Evolutionary conservation across 345 rosid genomes (phyloP).

Genomic region (Excoecaria agallocha): DNA sequence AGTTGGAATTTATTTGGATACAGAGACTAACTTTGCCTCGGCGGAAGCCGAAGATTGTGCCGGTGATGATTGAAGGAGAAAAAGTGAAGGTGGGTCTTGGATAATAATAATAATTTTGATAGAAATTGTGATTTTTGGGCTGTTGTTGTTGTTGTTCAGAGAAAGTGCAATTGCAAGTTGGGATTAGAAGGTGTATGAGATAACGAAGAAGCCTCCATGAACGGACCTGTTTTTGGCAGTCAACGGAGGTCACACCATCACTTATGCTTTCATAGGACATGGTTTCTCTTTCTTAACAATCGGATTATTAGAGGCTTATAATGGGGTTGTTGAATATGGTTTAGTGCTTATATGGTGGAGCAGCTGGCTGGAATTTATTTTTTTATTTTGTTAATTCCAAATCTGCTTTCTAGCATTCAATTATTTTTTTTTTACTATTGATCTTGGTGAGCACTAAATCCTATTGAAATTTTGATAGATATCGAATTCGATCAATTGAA

Average conservation of each 20-base stretch:
- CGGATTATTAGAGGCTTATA: too few species aligned
- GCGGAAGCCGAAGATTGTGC: slow-evolving; percentile 61
- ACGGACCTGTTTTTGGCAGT: slow-evolving; percentile 76
- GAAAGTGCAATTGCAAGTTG: slow-evolving; percentile 49
- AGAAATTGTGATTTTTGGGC: not conserved
- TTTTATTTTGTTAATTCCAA: too few species aligned
- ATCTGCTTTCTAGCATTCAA: too few species aligned
- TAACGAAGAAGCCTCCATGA: slow-evolving; percentile 71
- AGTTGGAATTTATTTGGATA: slow-evolving; percentile 48
- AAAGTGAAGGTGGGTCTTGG: slow-evolving; percentile 11
- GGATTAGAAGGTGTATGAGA: slow-evolving; percentile 53
- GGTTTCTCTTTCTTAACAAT: not conserved
- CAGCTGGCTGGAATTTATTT: too few species aligned
- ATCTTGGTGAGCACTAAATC: too few species aligned
- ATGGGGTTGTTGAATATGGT: slow-evolving; percentile 17
- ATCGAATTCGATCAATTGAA: too few species aligned
- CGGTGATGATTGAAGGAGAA: slow-evolving; percentile 45
- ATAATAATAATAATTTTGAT: slow-evolving; percentile 14
- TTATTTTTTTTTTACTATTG: too few species aligned
- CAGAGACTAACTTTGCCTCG: slow-evolving; percentile 60
- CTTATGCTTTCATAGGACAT: slow-evolving; percentile 43
- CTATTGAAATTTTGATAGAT: too few species aligned
- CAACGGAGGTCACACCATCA: slow-evolving; percentile 50
- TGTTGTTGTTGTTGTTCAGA: slow-evolving; percentile 27
- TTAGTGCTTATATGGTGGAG: slow-evolving; percentile 17